Evolutionary conservation across 176 grass and related monocot genomes (phyloP), one percentile per base, ranked within the genome.

Genomic region (Paspalum vaginatum): DNA sequence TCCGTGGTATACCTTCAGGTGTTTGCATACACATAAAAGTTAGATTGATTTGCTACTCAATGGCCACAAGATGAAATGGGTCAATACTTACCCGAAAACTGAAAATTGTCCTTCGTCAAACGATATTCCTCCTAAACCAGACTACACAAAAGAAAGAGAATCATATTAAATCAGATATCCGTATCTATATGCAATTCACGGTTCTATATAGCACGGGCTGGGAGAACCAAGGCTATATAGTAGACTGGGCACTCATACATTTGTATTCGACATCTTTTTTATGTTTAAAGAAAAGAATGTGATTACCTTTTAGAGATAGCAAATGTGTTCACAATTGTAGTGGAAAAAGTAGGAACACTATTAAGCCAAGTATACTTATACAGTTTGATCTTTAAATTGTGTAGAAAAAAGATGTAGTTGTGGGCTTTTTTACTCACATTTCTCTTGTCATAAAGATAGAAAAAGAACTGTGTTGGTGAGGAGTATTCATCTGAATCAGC

Each of bases 81-180:
- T 58, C 49, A 51, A 11, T 42, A 43, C 77, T 82, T 93, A 98
- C 92, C 95, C 92, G 12, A 98, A 95, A 56, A 98, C 95, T 22
- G 95, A 95, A 91, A 98, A 98, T 70, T 98, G 95, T 5, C 95
- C 92, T 91, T 98, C 95, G 70, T 98, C 95, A 68, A 98, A 98
- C 2, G 95, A 98, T 81, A 98, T 90, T 65, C 95, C 95, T 76
- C 95, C 95, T 81, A 98, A 86, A 79, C 92, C 92, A 65, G 95
- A 87, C 92, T 93, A 88, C 64, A 81, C 12, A 81, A 38, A 61
- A 73, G 17, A 80, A 63, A 10, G 18, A 45, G 47, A 52, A 26
- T 37, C 14, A 37, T 65, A 24, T 65, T 50, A 65, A 79, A 75
- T 51, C 44, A 66, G 3, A 70, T 32, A 77, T 37, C 11, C 46